Conservation (phyloP, 257 asterid genomes). For the Nemophila menziesii region DNA sequence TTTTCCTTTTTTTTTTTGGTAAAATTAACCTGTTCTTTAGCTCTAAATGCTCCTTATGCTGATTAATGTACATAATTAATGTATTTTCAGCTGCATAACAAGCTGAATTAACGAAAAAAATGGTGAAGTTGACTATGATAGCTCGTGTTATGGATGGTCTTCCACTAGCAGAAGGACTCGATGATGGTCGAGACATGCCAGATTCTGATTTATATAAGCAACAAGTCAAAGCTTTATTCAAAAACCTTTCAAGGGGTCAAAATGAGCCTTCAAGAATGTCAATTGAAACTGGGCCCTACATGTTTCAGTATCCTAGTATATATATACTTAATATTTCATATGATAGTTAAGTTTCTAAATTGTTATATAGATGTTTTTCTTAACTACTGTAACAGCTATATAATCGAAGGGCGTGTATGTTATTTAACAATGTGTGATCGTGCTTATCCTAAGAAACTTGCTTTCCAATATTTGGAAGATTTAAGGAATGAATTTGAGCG, state of each 20-base stretch:
- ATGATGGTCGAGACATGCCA: constrained; percentile 82
- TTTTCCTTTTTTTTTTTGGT: background rate
- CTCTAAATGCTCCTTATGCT: background rate
- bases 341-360: too few species aligned
- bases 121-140: constrained; percentile 93
- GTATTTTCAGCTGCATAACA: background rate
- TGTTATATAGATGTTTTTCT: constrained; percentile 37
- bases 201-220: constrained; percentile 77
- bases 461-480: constrained; percentile 91
- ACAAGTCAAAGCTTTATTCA: constrained; percentile 78
- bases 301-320: constrained; percentile 96
- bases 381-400: constrained; percentile 52
- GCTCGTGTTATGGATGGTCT: constrained; percentile 98
- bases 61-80: background rate
- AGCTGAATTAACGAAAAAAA: constrained; percentile 31
- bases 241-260: constrained; percentile 77
- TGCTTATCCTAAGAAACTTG: constrained; percentile 86
- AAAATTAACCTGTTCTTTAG: too few species aligned
- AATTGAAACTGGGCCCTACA: constrained; percentile 74
- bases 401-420: constrained; percentile 84
- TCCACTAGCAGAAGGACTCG: constrained; percentile 85
- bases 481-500: constrained; percentile 89
- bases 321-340: too few species aligned
- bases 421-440: constrained; percentile 96
- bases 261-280: constrained; percentile 94